Base-by-base conservation (phyloP, 257 asterid species). In the Penstemon newberryi region DNA sequence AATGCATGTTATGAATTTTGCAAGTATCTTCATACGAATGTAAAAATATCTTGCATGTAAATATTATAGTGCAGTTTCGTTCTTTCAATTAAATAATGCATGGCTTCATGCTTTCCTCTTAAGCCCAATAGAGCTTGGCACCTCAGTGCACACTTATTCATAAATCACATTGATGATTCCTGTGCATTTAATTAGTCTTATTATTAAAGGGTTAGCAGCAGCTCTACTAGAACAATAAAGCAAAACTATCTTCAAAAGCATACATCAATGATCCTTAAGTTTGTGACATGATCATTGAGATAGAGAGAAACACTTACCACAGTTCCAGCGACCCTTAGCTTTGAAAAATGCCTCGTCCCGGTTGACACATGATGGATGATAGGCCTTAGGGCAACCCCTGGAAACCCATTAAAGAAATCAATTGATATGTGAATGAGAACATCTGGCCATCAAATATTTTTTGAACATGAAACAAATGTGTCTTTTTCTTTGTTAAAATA, bases 331-430 rank as follows among this genome's bases (percentile, higher is more conserved):
- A 41, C 99, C 96, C 83, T 93, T 93, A 5, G 97, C 78, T 75
- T 69, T 85, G 80, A 90, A 93, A 80, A 90, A 93, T 8, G 93
- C 96, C 74, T 93, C 97, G 60, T 93, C 99, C 66, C 95, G 83
- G 69, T 93, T 80, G 55, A 93, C 96, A 75, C 99, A 93, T 3
- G 91, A 80, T 45, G 97, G 96, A 80, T 94, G 99, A 77, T 94
- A 94, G 7, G 95, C 96, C 83, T 94, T 94, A 7, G 98, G 85
- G 82, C 98, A 94, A 76, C 96, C 98, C 79, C 99, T 94, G 87
- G 7, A 65, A 79, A 71, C 41, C 63, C 75, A 77, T 8, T 51
- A 73, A 59, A 74, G 12, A 42, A 63, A 68, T n/a, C 58, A 54
- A 56, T 46, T 43, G 40, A 73, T 18, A 53, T 66, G 63, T 69